Percentiles rank a stretch among this genome's conserved stretches.
phyloP scores from a whole-genome alignment of 208 protist genomes.

The Trypanosoma rangeli region DNA sequence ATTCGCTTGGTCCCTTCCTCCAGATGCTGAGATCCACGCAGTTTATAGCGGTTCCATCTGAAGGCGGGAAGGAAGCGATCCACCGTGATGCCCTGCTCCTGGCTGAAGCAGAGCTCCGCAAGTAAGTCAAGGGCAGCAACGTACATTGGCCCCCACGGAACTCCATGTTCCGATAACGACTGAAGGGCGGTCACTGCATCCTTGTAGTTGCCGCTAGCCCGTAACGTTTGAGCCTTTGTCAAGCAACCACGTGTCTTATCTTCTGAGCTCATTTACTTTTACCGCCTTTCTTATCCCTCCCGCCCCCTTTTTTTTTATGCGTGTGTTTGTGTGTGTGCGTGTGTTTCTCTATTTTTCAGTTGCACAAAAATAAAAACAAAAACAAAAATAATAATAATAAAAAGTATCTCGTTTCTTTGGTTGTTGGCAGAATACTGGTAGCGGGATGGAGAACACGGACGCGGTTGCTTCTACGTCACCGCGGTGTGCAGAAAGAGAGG shows the following conservation, averaged over 20 bases:
- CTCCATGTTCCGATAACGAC: conserved; percentile 31
- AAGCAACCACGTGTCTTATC: conserved; percentile 47
- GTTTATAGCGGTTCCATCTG: conserved; percentile 36
- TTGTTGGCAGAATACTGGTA: no score
- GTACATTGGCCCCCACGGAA: conserved; percentile 42
- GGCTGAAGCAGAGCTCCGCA: conserved; percentile 52
- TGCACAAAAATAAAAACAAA: conserved; percentile 6
- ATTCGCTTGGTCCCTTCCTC: conserved; percentile 54
- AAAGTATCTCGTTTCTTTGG: background rate
- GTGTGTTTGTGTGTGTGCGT: background rate
- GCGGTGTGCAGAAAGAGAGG: no score
- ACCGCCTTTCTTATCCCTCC: background rate
- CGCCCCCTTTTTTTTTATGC: background rate
- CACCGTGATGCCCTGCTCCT: conserved; percentile 31
- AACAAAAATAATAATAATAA: background rate
- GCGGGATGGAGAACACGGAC: no score
- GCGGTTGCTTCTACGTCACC: no score
- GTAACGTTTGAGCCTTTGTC: conserved; percentile 53
- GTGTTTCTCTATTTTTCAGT: conserved; percentile 24
- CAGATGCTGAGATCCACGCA: conserved; percentile 54
- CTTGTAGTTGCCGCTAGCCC: conserved; percentile 39
- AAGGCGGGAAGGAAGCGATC: conserved; percentile 33
- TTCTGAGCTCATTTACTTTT: conserved; percentile 31
- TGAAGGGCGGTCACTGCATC: conserved; percentile 54
- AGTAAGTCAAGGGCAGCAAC: conserved; percentile 58